Percentiles rank a stretch among this genome's conserved stretches.
Conservation (phyloP, 2,329 filamentous ascomycete genomes). For the Aspergillus felis region DNA sequence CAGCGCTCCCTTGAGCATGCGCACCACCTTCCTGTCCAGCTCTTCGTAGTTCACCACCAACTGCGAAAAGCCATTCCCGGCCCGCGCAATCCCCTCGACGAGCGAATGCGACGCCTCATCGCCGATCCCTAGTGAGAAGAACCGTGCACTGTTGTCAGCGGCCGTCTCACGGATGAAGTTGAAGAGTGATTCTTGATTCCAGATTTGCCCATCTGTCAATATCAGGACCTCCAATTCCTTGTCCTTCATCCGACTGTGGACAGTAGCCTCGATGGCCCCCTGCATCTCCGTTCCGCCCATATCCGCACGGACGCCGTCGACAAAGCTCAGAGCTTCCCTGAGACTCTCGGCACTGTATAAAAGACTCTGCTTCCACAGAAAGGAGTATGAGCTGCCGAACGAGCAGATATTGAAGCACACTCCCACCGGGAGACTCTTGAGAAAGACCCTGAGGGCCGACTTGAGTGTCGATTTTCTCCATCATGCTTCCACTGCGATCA, state of each 20-base stretch:
- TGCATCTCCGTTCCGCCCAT: constrained; percentile 56
- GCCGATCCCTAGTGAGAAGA: constrained; percentile 56
- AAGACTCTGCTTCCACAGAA: constrained; percentile 48
- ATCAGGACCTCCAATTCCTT: constrained; percentile 52
- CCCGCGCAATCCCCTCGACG: constrained; percentile 56
- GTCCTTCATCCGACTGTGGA: constrained; percentile 45
- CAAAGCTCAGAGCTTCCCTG: constrained; percentile 41
- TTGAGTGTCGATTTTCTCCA: constrained; percentile 44
- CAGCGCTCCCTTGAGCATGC: constrained; percentile 70
- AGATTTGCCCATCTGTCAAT: constrained; percentile 55
- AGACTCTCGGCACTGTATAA: constrained; percentile 46
- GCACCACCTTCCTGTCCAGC: constrained; percentile 64
- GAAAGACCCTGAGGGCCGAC: constrained; percentile 52
- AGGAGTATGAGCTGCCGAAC: constrained; percentile 47
- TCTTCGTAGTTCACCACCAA: constrained; percentile 60
- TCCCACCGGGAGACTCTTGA: constrained; percentile 56
- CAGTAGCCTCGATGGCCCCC: constrained; percentile 43
- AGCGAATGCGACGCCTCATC: constrained; percentile 52
- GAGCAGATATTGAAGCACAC: constrained; percentile 58
- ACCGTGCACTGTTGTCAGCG: constrained; percentile 44
- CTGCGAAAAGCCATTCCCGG: constrained; percentile 60
- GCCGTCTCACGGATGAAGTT: constrained; percentile 45
- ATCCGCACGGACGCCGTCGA: constrained; percentile 41
- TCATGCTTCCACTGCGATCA: constrained; percentile 64
- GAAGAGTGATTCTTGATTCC: constrained; percentile 48